Percentiles rank a stretch among this genome's conserved stretches.
Evolutionary conservation across 2,329 filamentous ascomycete species (phyloP).

Genomic region (Thelonectria rubi): DNA sequence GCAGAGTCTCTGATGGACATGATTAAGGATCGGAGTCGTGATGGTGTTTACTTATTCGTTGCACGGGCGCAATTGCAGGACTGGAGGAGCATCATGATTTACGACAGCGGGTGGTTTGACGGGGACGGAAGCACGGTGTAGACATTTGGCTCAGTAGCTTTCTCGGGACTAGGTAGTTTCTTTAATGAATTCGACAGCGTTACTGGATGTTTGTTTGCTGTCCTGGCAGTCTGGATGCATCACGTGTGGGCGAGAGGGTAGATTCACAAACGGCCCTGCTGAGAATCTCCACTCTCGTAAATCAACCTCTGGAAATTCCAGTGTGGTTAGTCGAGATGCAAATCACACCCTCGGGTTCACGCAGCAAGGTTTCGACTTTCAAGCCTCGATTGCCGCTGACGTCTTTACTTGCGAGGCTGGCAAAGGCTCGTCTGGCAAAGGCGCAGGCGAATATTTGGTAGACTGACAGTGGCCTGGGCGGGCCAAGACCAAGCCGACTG

Average conservation of each 20-base stretch:
- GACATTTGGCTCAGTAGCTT: conserved; percentile 17
- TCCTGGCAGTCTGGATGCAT: not conserved
- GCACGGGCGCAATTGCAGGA: conserved; percentile 8
- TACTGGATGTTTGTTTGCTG: not conserved
- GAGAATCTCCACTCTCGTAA: no score
- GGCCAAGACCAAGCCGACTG: conserved; percentile 6
- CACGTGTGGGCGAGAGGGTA: not conserved
- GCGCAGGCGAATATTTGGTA: no score
- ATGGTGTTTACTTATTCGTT: conserved; percentile 24
- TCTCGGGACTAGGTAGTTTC: conserved; percentile 14
- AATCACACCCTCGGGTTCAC: not conserved
- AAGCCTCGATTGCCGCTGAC: not conserved
- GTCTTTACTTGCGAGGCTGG: not conserved
- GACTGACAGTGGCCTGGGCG: not conserved
- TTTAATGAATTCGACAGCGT: conserved; percentile 11
- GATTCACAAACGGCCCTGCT: no score
- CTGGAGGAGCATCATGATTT: conserved; percentile 19
- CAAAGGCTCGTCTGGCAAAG: not conserved
- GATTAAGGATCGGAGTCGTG: conserved; percentile 25
- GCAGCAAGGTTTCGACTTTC: not conserved
- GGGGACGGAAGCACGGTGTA: conserved; percentile 15
- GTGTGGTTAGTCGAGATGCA: not conserved
- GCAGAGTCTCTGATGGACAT: conserved; percentile 10
- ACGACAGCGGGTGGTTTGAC: conserved; percentile 10
- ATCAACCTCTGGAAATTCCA: no score